Percentiles rank a stretch among this genome's conserved stretches.
phyloP scores from a whole-genome alignment of 768 basidiomycete genomes.

The Mrakia gelida region DNA sequence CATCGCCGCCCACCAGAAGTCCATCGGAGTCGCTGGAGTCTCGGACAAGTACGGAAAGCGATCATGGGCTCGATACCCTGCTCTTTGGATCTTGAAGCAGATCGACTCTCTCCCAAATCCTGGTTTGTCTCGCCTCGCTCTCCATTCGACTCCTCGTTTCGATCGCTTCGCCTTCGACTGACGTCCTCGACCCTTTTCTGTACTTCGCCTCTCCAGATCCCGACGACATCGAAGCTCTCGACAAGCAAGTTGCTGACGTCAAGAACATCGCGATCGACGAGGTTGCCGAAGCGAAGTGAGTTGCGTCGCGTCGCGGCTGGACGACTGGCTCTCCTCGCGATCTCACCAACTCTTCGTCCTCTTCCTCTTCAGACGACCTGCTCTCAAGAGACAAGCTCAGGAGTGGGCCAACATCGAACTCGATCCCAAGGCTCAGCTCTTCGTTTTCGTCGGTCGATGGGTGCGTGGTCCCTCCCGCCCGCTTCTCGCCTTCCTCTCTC shows the following conservation, averaged over 20 bases:
- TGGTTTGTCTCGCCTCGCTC: neutral
- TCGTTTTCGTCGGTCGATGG: conserved; percentile 97
- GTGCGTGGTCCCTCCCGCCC: neutral
- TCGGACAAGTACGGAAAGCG: conserved; percentile 98
- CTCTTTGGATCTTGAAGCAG: conserved; percentile 81
- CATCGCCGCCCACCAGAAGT: conserved; percentile 88
- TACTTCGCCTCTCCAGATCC: conserved; percentile 70
- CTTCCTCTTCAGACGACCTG: conserved; percentile 55
- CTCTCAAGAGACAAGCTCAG: conserved; percentile 84
- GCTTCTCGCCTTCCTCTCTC: neutral
- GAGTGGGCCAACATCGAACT: conserved; percentile 93
- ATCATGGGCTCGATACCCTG: conserved; percentile 93
- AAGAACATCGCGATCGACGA: conserved; percentile 72
- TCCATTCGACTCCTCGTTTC: neutral
- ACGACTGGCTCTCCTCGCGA: neutral
- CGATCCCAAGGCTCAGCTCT: conserved; percentile 80
- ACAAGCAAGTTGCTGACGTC: conserved; percentile 67
- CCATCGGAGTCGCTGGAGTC: conserved; percentile 88
- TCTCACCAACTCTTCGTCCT: neutral
- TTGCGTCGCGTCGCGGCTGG: neutral
- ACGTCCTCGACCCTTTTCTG: conserved; percentile 75
- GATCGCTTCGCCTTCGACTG: conserved; percentile 45
- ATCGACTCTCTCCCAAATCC: conserved; percentile 61
- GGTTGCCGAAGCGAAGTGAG: conserved; percentile 63
- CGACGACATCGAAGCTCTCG: conserved; percentile 86